These are phyloP conservation scores for Lecanosticta acicola DNA, from an alignment of 2,329 filamentous ascomycete genomes.

Conservation along the genomic window DNA sequence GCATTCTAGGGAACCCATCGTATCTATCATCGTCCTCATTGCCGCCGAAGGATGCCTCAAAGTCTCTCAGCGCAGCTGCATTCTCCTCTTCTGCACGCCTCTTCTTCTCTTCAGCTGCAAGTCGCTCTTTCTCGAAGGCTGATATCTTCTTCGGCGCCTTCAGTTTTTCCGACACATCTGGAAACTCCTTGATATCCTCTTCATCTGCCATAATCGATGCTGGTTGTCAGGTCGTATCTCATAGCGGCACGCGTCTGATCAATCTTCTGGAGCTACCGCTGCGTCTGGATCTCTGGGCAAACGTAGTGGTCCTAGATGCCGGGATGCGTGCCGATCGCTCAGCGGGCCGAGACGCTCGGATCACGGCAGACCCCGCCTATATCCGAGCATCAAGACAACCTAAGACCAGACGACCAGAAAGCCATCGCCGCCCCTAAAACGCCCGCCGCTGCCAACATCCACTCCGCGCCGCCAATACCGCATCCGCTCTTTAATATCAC, in stretches of 20 bases:
- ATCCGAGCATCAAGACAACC: no score
- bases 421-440: no score
- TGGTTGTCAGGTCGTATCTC: not conserved
- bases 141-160: constrained; percentile 73
- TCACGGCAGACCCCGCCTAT: no score
- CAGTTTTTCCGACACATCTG: constrained; percentile 70
- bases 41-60: constrained; percentile 67
- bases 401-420: no score
- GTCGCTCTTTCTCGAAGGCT: constrained; percentile 80
- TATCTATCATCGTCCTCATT: constrained; percentile 43
- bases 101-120: constrained; percentile 83
- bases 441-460: not conserved
- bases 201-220: constrained; percentile 18
- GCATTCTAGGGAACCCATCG: constrained; percentile 18
- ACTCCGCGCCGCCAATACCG: not conserved
- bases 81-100: constrained; percentile 80
- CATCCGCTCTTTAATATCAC: not conserved
- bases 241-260: no score
- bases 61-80: constrained; percentile 78
- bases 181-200: constrained; percentile 48
- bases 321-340: not conserved
- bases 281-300: not conserved
- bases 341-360: no score
- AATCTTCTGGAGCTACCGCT: not conserved
- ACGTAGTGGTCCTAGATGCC: not conserved